Evolutionary conservation across 108 stramenopile genomes (phyloP).

Genomic region (Aurantiochytrium sp.): DNA sequence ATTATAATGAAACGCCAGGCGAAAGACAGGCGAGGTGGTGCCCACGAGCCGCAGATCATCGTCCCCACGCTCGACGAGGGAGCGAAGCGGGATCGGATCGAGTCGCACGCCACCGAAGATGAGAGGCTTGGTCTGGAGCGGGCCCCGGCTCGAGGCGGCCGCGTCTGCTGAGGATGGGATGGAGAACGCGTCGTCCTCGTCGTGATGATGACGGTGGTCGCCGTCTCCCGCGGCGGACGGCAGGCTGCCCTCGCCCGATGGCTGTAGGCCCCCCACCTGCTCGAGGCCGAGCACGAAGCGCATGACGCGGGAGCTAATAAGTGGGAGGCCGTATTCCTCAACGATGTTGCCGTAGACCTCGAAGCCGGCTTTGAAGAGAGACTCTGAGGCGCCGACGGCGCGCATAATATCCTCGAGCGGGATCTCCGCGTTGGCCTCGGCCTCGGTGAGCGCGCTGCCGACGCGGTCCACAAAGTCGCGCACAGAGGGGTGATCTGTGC

Average conservation of each 20-base stretch:
- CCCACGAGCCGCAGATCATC: background rate
- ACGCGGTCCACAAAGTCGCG: background rate
- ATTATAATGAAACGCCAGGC: background rate
- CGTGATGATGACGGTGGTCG: too few relatives aligned
- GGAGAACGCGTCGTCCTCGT: background rate
- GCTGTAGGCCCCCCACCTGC: too few relatives aligned
- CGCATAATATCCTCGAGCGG: background rate
- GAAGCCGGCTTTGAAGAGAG: background rate
- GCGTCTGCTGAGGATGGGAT: background rate
- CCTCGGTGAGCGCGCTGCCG: background rate
- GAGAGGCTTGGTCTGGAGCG: background rate
- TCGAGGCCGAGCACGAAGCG: constrained; percentile 10
- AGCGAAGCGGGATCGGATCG: background rate
- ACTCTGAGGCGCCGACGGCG: background rate
- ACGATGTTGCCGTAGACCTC: constrained; percentile 11
- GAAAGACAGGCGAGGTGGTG: background rate
- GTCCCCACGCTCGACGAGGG: background rate
- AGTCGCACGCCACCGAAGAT: background rate
- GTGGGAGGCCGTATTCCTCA: background rate
- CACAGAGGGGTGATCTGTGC: background rate
- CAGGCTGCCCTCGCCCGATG: too few relatives aligned
- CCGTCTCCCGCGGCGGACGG: too few relatives aligned
- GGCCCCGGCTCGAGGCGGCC: background rate
- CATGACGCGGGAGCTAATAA: background rate
- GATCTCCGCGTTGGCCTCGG: background rate